A percentile compares a stretch with the other conserved stretches of the same genome.
These are phyloP conservation scores for Kuraishia ogatae DNA, from an alignment of 805 yeast species.

Conservation along the genomic window DNA sequence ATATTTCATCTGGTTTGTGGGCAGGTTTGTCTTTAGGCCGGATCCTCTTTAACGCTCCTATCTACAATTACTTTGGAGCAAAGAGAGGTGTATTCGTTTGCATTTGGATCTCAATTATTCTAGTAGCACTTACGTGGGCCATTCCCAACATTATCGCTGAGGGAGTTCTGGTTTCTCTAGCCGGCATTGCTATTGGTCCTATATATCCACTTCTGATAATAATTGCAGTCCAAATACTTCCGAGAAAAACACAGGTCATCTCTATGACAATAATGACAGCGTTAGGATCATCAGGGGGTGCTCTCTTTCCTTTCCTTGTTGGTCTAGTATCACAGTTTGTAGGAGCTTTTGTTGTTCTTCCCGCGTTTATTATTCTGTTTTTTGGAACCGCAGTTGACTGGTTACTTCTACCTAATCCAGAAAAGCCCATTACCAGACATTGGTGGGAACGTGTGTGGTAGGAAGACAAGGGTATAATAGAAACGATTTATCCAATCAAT, in stretches of 20 bases:
- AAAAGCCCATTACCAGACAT: slow-evolving; percentile 17
- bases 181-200: slow-evolving; percentile 63
- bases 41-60: slow-evolving; percentile 33
- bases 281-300: slow-evolving; percentile 50
- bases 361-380: slow-evolving; percentile 32
- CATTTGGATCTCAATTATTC: slow-evolving; percentile 23
- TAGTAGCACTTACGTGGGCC: slow-evolving; percentile 39
- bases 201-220: slow-evolving; percentile 44
- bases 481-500: no score
- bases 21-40: slow-evolving; percentile 62
- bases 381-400: slow-evolving; percentile 26
- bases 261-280: slow-evolving; percentile 44
- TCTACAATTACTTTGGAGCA: slow-evolving; percentile 31
- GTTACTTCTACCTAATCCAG: slow-evolving; percentile 36
- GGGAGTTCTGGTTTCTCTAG: slow-evolving; percentile 35
- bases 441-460: slow-evolving; percentile 16
- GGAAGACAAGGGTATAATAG: no score
- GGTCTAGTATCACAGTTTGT: slow-evolving; percentile 37
- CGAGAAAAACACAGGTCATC: slow-evolving; percentile 41
- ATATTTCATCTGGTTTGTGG: slow-evolving; percentile 68
- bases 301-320: slow-evolving; percentile 42
- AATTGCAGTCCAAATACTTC: slow-evolving; percentile 32
- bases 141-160: slow-evolving; percentile 34
- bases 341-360: slow-evolving; percentile 42
- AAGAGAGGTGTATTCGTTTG: slow-evolving; percentile 34